Conservation (phyloP, 2,329 filamentous ascomycete species). For the Trichophaea hybrida region DNA sequence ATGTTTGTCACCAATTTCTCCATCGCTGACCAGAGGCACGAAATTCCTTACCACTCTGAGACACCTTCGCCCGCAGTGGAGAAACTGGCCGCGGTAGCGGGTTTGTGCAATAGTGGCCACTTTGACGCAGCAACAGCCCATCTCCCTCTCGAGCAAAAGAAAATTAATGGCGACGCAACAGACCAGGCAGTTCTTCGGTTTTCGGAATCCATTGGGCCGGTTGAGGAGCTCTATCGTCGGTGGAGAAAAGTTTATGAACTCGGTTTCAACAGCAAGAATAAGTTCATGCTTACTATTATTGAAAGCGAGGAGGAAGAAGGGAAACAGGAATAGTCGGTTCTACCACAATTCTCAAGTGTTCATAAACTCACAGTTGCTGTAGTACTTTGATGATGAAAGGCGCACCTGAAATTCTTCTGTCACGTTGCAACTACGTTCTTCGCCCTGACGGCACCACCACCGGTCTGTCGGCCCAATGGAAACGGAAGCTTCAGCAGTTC, state of each 20-base stretch:
- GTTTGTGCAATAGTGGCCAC: conserved; percentile 60
- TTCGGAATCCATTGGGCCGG: conserved; percentile 48
- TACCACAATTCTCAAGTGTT: not conserved
- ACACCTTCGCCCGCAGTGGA: not conserved
- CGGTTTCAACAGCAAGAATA: conserved; percentile 71
- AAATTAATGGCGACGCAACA: conserved; percentile 60
- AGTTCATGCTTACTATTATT: conserved; percentile 55
- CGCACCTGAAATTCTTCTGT: conserved; percentile 58
- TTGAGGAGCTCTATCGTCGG: conserved; percentile 44
- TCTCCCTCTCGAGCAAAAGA: conserved; percentile 45
- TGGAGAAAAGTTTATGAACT: conserved; percentile 56
- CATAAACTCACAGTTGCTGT: not conserved
- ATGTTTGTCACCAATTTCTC: conserved; percentile 55
- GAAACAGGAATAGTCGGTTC: conserved; percentile 32
- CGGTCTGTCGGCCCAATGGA: conserved; percentile 37
- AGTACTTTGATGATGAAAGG: conserved; percentile 62
- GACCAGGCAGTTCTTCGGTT: conserved; percentile 62
- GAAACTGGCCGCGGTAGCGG: conserved; percentile 36
- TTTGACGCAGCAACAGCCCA: conserved; percentile 53
- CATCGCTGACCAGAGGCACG: not conserved
- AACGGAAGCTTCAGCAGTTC: conserved; percentile 39
- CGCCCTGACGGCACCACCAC: conserved; percentile 41
- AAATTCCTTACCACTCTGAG: not conserved
- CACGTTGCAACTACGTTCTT: conserved; percentile 45
- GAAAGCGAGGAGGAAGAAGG: conserved; percentile 11